Evolutionary conservation across 1,139 yeast species (phyloP).

Genomic region (Kazachstania sp.): DNA sequence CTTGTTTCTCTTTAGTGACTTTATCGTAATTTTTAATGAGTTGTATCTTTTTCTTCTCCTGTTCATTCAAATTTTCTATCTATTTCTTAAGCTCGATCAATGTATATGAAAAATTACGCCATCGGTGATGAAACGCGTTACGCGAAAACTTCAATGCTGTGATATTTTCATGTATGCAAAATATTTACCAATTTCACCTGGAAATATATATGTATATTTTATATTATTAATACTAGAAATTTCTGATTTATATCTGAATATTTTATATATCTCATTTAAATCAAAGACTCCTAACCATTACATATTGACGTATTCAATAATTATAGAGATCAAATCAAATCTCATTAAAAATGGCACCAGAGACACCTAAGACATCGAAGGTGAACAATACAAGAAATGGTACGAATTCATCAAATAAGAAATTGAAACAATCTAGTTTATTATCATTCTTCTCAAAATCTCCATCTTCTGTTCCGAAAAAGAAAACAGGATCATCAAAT

Average conservation of each 20-base stretch:
- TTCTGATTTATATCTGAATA: no score
- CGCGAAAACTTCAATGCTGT: neutral
- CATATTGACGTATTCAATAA: no score
- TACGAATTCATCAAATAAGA: constrained; percentile 27
- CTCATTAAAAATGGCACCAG: constrained; percentile 12
- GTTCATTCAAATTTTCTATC: no score
- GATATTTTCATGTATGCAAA: neutral
- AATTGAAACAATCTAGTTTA: constrained; percentile 47
- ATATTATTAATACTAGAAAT: no score
- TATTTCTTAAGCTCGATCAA: no score
- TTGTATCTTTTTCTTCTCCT: no score
- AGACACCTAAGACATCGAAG: constrained; percentile 19
- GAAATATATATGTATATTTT: no score
- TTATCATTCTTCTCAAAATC: constrained; percentile 43
- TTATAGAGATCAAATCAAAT: neutral
- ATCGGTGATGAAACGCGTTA: neutral
- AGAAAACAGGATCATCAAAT: constrained; percentile 3
- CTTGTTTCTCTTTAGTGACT: no score
- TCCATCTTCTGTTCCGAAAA: constrained; percentile 9
- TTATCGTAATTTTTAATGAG: no score
- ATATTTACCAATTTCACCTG: no score
- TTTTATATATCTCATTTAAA: no score
- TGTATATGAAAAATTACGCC: neutral
- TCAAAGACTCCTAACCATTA: no score
- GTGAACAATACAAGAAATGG: constrained; percentile 7